Evolutionary conservation across 2,329 filamentous ascomycete species (phyloP), one percentile per base, ranked within the genome.

Genomic region (Elsinoe perseae): DNA sequence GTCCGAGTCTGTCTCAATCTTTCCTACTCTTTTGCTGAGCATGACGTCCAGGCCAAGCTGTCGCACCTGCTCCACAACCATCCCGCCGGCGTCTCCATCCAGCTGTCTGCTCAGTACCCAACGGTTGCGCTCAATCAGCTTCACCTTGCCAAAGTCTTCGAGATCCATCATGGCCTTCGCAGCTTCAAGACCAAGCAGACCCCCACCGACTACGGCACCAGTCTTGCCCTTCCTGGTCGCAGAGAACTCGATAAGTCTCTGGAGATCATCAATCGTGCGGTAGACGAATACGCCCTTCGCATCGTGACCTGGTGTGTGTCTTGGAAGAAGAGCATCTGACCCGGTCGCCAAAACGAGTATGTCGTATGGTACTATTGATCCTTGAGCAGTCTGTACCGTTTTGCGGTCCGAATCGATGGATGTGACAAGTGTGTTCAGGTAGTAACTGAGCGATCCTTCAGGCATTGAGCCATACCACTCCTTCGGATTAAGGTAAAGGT

Each of bases 151-250:
- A 65, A 86, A 95, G 53, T 83, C 80, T 63, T 87, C 79, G 7
- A 95, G 74, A 66, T 95, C 89, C 75, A 91, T 85, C 87, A 95
- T 90, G 1, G 90, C 90, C 65, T 95, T 93, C 30, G 89, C 90
- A 1, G 90, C 90, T 72, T 95, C 90, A 0, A 96, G 79, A 0
- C 90, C 90, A 0, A 95, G 77, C 21, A 96, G 71, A 0, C 90
- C 90, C 54, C 90, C 90, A 21, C 90, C 90, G 2, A 95, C 87
- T 0, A 93, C 89, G 3, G 83, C 80, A 0, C 87, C 89, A 1
- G 80, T 80, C 1, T 83, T 82, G 3, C 82, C 87, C 62, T 83
- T 86, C 55, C 82, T 80, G 9, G 76, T 74, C 1, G 81, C 77
- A 0, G 88, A 82, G 65, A 86, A 95, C 1, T 77, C 74, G 57